Evolutionary conservation across 352 stramenopile species (phyloP), one percentile per base, ranked within the genome.

Genomic region (Phytophthora uliginosa): DNA sequence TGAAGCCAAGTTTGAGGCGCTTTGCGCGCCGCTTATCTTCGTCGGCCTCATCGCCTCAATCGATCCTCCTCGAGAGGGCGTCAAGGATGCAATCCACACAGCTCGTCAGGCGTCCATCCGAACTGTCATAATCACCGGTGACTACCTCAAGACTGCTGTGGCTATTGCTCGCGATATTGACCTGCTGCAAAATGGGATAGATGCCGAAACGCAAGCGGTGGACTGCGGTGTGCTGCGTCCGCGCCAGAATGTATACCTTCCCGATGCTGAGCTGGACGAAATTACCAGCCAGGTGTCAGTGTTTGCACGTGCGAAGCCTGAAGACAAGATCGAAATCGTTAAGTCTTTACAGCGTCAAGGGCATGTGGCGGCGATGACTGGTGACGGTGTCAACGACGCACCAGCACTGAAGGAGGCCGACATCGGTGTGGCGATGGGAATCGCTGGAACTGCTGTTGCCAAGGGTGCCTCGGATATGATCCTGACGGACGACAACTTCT

Each of bases 381-480:
- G 98, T 40, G 98, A 99, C 74, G 98, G 98, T 63, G 99, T 98
- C 5, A 99, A 99, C 78, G 98, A 99, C 81, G 98, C 97, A 3
- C 98, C 98, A 18, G 98, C 98, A 0, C 74, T 99, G 22, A 99
- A 99, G 79, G 95, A 91, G 52, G 94, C 95, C 6, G 95, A 99
- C 63, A 98, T 99, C 71, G 94, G 95, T 48, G 94, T 92, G 12
- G 97, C 96, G 13, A 99, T 99, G 98, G 98, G 97, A 54, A 96
- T 99, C 75, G 85, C 95, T n/a, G 98, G 97, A 61, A 99, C 97
- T 28, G 92, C 98, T 71, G 98, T 99, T 12, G 97, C 98, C 4
- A 99, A 99, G 78, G 96, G 98, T 68, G 98, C 98, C 10, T 98
- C 97, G 1, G 97, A 99, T 69, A 99, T 99, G 75, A 97, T 99